Base-by-base conservation (phyloP, 2,329 filamentous ascomycete species). In the Colletotrichum acutatum region DNA sequence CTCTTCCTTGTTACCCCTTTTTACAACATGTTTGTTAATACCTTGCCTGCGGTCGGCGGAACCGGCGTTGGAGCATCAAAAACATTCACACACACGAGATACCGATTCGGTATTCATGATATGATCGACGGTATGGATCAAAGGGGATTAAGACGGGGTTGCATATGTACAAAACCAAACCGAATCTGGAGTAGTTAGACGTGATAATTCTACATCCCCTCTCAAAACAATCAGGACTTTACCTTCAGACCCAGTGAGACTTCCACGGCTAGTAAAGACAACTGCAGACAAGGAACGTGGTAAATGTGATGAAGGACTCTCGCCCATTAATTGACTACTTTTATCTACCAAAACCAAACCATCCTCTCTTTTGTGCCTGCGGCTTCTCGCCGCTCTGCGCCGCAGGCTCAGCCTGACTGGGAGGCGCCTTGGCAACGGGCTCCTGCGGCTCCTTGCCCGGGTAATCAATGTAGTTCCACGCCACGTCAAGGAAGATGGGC, bases 381-480 rank as follows among this genome's bases (percentile, higher is more conserved):
- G 86, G 82, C 14, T 80, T 76, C 5, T 77, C 74, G 32, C 81
- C 80, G 19, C 74, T 78, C 72, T 79, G 78, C 6, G 63, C 71
- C 4, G 64, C 46, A 6, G 65, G 53, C 9, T 49, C 63, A 71
- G 24, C 65, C 74, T 63, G 72, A 71, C 9, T 67, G 63, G 57
- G 68, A 70, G 78, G 76, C 28, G 74, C 75, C 6, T 74, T 76
- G 16, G 42, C 42, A n/a, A 49, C 42, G 16, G 42, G 42, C 67
- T 76, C 78, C 72, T 82, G 77, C 7, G 80, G 79, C 37, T 82
- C 76, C 77, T 90, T 90, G 42, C 91, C 91, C 0, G 95, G 95
- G 80, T 99, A 99, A 61, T 95, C 91, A 74, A 99, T 95, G 81
- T 98, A 98, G 81, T 98, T 98, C 94, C 95, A 99, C 11, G 97